Evolutionary conservation across 495 filamentous ascomycete genomes (phyloP).

Genomic region (Aspergillus sparsus): DNA sequence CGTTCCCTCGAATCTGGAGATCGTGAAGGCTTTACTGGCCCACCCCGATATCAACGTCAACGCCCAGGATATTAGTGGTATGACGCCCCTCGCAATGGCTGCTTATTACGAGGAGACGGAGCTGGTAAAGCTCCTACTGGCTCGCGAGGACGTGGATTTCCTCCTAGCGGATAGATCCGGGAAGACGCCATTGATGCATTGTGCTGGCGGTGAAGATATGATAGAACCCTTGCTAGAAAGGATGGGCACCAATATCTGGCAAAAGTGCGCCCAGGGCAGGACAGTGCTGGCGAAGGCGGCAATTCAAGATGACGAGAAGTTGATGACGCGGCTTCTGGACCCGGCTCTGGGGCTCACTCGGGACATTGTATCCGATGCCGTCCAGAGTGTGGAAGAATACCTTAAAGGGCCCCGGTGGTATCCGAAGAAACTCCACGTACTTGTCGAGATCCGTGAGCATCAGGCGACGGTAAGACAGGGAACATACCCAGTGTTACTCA

Average conservation of each 20-base stretch:
- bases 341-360: not conserved
- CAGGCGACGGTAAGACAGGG: not conserved
- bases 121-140: not conserved
- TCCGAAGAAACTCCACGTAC: not conserved
- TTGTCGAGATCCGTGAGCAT: slow-evolving; percentile 1
- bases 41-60: slow-evolving; percentile 4
- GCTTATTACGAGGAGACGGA: not conserved
- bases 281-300: not conserved
- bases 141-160: slow-evolving; percentile 4
- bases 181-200: not conserved
- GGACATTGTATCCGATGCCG: not conserved
- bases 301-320: not conserved
- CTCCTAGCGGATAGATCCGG: not conserved
- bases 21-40: slow-evolving; percentile 4
- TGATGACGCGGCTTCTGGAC: not conserved
- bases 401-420: not conserved
- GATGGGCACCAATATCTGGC: not conserved
- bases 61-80: not conserved
- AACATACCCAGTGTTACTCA: not conserved
- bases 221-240: not conserved
- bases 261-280: not conserved
- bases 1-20: not conserved
- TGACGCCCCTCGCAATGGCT: not conserved
- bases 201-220: not conserved
- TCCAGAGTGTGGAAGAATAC: not conserved